Conservation (phyloP, 495 filamentous ascomycete species). For the Daldinia loculata region DNA sequence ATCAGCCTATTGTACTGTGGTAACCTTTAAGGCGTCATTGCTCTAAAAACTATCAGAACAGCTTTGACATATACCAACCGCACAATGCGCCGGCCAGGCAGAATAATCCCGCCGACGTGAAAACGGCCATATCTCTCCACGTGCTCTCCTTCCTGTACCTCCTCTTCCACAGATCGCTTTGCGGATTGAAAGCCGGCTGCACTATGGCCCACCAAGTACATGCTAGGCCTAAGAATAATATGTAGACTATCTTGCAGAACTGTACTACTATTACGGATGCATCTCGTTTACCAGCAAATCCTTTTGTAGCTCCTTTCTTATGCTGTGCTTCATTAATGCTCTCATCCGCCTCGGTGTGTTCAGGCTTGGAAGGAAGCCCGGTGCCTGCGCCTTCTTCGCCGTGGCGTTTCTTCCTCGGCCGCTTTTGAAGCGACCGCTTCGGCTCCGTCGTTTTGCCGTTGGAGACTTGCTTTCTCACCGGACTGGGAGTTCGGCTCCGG, state of each 20-base stretch:
- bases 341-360: conserved; percentile 7
- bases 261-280: conserved; percentile 3
- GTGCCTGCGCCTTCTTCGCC: conserved; percentile 32
- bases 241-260: conserved; percentile 24
- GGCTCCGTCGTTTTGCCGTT: conserved; percentile 16
- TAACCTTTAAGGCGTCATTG: conserved; percentile 6
- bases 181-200: conserved; percentile 41
- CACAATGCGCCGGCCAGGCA: conserved; percentile 25
- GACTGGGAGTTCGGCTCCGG: conserved; percentile 30
- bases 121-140: conserved; percentile 37
- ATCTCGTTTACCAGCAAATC: not conserved
- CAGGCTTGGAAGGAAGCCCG: conserved; percentile 29
- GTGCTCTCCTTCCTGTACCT: conserved; percentile 37
- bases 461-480: conserved; percentile 8
- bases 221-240: conserved; percentile 32
- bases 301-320: conserved; percentile 3
- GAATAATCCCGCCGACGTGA: conserved; percentile 36
- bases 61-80: conserved; percentile 21
- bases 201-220: conserved; percentile 42
- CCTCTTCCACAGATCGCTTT: conserved; percentile 44
- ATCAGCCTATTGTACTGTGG: conserved; percentile 11
- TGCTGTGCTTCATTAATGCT: conserved; percentile 4
- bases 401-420: conserved; percentile 23
- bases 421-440: conserved; percentile 30
- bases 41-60: conserved; percentile 24